Evolutionary conservation across 2,329 filamentous ascomycete species (phyloP).

Genomic region (Botrytis galanthina): DNA sequence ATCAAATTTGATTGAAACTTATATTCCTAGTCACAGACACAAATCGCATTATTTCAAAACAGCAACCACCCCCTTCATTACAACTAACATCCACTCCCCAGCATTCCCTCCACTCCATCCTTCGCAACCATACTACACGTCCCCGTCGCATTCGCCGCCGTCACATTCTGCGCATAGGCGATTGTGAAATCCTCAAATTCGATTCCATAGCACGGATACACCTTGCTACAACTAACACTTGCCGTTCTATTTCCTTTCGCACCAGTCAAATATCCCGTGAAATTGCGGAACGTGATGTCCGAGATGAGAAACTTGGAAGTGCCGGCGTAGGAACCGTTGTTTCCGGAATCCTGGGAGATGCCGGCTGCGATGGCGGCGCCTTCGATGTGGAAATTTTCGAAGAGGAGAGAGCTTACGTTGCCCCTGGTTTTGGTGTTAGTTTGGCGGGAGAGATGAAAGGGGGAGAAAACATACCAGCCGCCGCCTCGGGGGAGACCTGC

Average conservation of each 20-base stretch:
- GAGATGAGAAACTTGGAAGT: conserved; percentile 51
- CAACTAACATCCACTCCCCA: conserved; percentile 33
- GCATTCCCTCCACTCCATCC: conserved; percentile 37
- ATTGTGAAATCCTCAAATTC: conserved; percentile 44
- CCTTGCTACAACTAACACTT: conserved; percentile 47
- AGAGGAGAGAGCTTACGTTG: conserved; percentile 49
- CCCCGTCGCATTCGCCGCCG: conserved; percentile 32
- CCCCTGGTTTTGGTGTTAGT: conserved; percentile 39
- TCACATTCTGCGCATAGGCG: conserved; percentile 24
- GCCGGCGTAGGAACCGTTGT: conserved; percentile 49
- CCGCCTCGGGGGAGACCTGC: conserved; percentile 49
- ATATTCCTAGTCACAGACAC: background rate
- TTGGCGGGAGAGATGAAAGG: background rate
- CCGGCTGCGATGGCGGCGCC: conserved; percentile 45
- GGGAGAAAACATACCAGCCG: conserved; percentile 43
- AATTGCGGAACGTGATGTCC: conserved; percentile 51
- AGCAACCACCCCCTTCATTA: too few species aligned
- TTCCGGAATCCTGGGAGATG: conserved; percentile 50
- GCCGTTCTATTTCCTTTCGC: conserved; percentile 39
- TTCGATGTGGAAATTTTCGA: conserved; percentile 50
- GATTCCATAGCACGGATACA: conserved; percentile 52
- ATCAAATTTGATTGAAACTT: background rate
- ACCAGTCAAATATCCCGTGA: conserved; percentile 47
- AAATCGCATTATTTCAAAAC: background rate
- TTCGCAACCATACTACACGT: conserved; percentile 35